These are phyloP conservation scores for Sporothrix luriei DNA, from an alignment of 2,329 filamentous ascomycete genomes.

Conservation along the genomic window DNA sequence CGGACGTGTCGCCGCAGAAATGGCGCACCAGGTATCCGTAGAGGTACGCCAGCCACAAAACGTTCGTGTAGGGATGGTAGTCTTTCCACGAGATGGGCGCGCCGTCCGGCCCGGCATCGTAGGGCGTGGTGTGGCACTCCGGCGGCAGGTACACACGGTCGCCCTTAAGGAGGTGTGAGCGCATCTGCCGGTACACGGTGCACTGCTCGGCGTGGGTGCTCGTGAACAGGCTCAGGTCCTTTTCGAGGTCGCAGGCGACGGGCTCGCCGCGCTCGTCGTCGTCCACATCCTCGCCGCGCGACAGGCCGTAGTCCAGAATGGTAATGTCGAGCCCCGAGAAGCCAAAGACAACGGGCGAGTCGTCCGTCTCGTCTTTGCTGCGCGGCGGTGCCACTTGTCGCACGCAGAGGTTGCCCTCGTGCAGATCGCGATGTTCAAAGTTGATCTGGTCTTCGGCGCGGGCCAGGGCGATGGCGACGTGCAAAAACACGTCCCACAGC, in stretches of 20 bases:
- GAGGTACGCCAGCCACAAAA: conserved; percentile 66
- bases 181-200: conserved; percentile 64
- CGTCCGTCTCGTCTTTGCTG: conserved; percentile 37
- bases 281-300: conserved; percentile 52
- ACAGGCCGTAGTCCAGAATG: conserved; percentile 67
- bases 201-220: conserved; percentile 64
- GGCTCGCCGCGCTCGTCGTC: conserved; percentile 42
- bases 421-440: conserved; percentile 56
- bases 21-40: conserved; percentile 56
- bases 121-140: conserved; percentile 51
- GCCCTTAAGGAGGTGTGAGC: conserved; percentile 57
- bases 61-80: conserved; percentile 64
- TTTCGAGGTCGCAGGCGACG: conserved; percentile 62
- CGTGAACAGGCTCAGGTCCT: conserved; percentile 61
- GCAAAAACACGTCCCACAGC: conserved; percentile 65
- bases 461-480: conserved; percentile 62
- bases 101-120: conserved; percentile 51
- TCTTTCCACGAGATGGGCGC: conserved; percentile 57
- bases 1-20: conserved; percentile 53
- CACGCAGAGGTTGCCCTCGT: conserved; percentile 39
- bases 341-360: conserved; percentile 52
- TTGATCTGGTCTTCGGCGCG: conserved; percentile 60
- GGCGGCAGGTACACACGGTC: conserved; percentile 56
- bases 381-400: conserved; percentile 47
- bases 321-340: conserved; percentile 65